Evolutionary conservation across 2,329 filamentous ascomycete species (phyloP).

Genomic region (Colletotrichum noveboracense): DNA sequence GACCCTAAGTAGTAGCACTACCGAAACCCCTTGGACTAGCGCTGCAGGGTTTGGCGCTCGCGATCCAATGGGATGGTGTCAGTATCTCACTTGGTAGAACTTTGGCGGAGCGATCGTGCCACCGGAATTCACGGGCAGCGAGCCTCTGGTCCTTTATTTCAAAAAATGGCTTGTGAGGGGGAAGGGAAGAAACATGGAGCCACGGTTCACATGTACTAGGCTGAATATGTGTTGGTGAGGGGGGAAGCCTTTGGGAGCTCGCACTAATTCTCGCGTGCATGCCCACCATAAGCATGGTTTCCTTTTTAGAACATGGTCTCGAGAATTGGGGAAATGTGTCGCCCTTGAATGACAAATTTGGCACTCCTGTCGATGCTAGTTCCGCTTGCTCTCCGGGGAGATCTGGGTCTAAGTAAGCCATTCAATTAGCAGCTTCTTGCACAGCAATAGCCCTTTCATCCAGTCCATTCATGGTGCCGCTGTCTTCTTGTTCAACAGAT

Average conservation of each 20-base stretch:
- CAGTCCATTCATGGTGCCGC: fast-evolving
- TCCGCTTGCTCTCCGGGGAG: neutral
- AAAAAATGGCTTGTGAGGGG: neutral
- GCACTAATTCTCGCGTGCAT: neutral
- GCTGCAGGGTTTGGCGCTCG: neutral
- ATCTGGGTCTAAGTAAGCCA: neutral
- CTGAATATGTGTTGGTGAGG: neutral
- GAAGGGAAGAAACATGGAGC: neutral
- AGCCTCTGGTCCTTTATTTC: too few species aligned
- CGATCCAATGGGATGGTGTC: neutral
- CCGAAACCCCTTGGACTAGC: neutral
- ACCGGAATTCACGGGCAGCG: neutral
- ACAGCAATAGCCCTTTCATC: neutral
- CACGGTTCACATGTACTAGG: neutral
- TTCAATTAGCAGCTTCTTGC: neutral
- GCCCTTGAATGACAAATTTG: neutral
- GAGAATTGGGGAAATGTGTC: neutral
- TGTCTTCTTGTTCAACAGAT: neutral
- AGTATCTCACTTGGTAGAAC: neutral
- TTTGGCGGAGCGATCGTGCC: neutral
- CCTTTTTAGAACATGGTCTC: neutral
- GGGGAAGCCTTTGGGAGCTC: neutral
- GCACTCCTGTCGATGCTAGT: neutral
- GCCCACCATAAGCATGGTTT: neutral
- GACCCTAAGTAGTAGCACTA: neutral